Evolutionary conservation across 2,329 filamentous ascomycete species (phyloP).

Genomic region (Keithomyces neogunnii): DNA sequence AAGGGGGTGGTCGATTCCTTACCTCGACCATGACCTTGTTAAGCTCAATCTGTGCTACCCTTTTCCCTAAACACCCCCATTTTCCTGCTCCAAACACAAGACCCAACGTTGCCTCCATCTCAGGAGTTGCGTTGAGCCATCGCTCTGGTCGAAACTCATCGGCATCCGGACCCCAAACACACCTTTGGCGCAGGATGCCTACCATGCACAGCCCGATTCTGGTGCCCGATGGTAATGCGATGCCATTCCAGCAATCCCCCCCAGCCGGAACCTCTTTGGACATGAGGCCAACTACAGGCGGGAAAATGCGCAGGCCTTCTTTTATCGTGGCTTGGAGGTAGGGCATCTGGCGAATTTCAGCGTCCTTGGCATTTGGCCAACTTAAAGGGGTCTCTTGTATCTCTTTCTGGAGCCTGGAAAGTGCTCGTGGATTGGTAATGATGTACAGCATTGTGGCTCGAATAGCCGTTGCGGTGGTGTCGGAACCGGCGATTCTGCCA

Average conservation of each 20-base stretch:
- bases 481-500: constrained; percentile 42
- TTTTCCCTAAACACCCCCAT: constrained; percentile 30
- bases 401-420: constrained; percentile 31
- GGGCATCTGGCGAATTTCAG: constrained; percentile 26
- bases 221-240: constrained; percentile 23
- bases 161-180: constrained; percentile 26
- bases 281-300: constrained; percentile 27
- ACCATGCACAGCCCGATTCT: constrained; percentile 25
- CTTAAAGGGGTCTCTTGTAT: constrained; percentile 12
- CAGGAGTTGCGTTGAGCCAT: constrained; percentile 26
- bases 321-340: constrained; percentile 42
- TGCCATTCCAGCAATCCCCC: constrained; percentile 23
- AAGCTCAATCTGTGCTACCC: constrained; percentile 30
- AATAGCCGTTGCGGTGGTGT: constrained; percentile 48
- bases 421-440: constrained; percentile 38
- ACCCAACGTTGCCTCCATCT: constrained; percentile 30
- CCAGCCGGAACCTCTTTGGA: constrained; percentile 22
- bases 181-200: constrained; percentile 23
- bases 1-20: constrained; percentile 2
- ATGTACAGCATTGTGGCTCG: constrained; percentile 44
- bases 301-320: constrained; percentile 33
- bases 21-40: constrained; percentile 34
- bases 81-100: constrained; percentile 30
- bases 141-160: constrained; percentile 25
- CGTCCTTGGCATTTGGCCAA: constrained; percentile 19